Evolutionary conservation across 495 filamentous ascomycete species (phyloP), one percentile per base, ranked within the genome.

Genomic region (Talaromyces borbonicus): DNA sequence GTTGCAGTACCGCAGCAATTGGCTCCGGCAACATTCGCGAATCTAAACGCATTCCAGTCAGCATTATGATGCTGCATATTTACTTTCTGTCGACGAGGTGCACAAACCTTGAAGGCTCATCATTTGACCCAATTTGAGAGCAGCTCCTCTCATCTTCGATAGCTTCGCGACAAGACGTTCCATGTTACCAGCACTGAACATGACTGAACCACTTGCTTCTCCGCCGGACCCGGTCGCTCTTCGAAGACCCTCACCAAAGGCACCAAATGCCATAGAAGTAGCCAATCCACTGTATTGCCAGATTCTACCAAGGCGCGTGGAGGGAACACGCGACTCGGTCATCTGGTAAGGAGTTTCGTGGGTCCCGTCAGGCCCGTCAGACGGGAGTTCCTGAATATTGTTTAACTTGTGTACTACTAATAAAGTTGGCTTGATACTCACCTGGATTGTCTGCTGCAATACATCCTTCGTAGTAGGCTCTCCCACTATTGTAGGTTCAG

Each of bases 41-140:
- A 61, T 98, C 90, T 79, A 50, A 20, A 23, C 9, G 45, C 4
- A 18, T 23, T 48, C 12, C 49, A 49, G 22, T 47, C 8, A 38
- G 35, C 22, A 15, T 6, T 12, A 9, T 19, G 6, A 31, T 25
- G 31, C 0, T 14, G 22, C n/a, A 46, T 38, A 38, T 18, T 1
- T 1, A 8, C n/a, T 35, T 12, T 22, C 3, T 29, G 2, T 6
- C 12, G 1, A 27, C 19, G 12, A 43, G 2, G 11, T 37, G 23
- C 7, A 56, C 62, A 41, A 43, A 81, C 79, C 80, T 69, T 98
- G 92, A 57, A 98, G 88, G 56, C 85, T 92, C 67, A 98, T 82
- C 84, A 98, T 88, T 64, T 98, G 92, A 4, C 92, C 92, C 4
- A 98, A 66, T 63, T 98, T 98, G n/a, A 98, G 67, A 33, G 92